Base-by-base conservation (phyloP, 441 rosid genomes). In the Populus hybrid region DNA sequence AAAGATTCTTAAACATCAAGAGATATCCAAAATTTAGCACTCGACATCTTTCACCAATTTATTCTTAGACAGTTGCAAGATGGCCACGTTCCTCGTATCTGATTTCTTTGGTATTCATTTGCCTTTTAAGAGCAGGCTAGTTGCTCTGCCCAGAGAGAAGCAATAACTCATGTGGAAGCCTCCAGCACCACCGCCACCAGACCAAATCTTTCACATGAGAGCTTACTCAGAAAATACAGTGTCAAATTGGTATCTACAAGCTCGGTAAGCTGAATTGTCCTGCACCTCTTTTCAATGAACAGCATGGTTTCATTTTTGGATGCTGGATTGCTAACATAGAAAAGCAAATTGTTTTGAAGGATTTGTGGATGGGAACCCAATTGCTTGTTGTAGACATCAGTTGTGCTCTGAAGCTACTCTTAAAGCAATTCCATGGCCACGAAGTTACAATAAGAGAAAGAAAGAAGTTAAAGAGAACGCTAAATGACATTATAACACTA, bases 311-410 rank as follows among this genome's bases (percentile, higher is more conserved):
- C 61, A 76, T 74, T 36, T 72, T 73, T 38, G 29, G 50, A 18
- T 29, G 9, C 68, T 53, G 7, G 64, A 63, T 18, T 69, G 24
- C 78, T 77, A 70, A 80, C 35, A 23, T 20, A 38, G 74, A 59
- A 23, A 36, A 24, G 2, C 64, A 36, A 74, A 73, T 65, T 78
- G 23, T 77, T 77, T 71, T 73, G 76, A 79, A 92, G 94, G 88
- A 88, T 77, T 29, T 85, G 28, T 80, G 82, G 83, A 86, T 87
- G 88, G 96, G 94, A 73, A 92, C 90, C 56, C 93, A 88, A 29
- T 83, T 92, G 83, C 94, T 90, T 8, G 77, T 81, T 53, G 67
- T 85, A 33, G 94, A 92, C 79, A 78, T 89, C 56, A 73, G 70
- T 74, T 79, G 80, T 76, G 81, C 88, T 21, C 21, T 92, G 79